Percentiles rank a stretch among this genome's conserved stretches.
Evolutionary conservation across 2,329 filamentous ascomycete species (phyloP).

Genomic region (Penicillium paneum): DNA sequence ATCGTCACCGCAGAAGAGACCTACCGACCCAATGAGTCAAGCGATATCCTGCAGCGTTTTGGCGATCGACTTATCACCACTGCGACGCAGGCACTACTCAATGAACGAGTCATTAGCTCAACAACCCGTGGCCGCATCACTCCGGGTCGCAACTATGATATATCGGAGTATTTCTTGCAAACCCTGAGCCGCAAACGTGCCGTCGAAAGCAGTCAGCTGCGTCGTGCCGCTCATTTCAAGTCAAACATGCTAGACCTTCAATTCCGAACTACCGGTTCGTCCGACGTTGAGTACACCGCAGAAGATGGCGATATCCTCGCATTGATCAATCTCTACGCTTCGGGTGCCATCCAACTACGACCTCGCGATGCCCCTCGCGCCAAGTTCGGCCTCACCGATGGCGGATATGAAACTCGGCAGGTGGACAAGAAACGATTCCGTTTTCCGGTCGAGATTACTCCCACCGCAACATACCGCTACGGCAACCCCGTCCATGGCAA

Average conservation of each 20-base stretch:
- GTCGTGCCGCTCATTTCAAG: conserved; percentile 44
- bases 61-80: conserved; percentile 36
- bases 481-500: conserved; percentile 38
- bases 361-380: conserved; percentile 42
- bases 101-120: conserved; percentile 40
- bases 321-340: conserved; percentile 41
- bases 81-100: conserved; percentile 42
- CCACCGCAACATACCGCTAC: conserved; percentile 37
- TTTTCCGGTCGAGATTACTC: conserved; percentile 43
- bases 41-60: conserved; percentile 31
- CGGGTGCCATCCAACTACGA: conserved; percentile 35
- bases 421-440: conserved; percentile 46
- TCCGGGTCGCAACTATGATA: conserved; percentile 45
- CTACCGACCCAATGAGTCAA: conserved; percentile 41
- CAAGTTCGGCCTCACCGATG: conserved; percentile 47
- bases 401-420: conserved; percentile 46
- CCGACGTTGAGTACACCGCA: conserved; percentile 35
- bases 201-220: conserved; percentile 41
- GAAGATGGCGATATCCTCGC: conserved; percentile 46
- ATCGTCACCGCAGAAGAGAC: conserved; percentile 43
- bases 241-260: conserved; percentile 39
- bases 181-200: conserved; percentile 41
- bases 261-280: conserved; percentile 32
- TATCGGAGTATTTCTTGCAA: conserved; percentile 43
- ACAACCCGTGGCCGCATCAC: conserved; percentile 39